phyloP scores from a whole-genome alignment of 768 basidiomycete genomes.

The Tubosaeta brunneosetosa region DNA sequence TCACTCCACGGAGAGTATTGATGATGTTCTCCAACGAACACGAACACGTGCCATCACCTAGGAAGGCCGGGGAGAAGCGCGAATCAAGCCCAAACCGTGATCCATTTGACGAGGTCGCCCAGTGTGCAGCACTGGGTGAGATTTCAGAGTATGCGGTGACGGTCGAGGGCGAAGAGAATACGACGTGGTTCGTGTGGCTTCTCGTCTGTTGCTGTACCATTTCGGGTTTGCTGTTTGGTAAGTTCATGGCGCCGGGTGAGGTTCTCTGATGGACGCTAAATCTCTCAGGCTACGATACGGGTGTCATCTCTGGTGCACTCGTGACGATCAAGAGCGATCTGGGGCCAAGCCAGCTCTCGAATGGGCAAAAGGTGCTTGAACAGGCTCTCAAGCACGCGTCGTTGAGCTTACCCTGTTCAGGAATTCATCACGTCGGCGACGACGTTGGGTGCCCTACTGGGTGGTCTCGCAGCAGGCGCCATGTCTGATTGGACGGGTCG shows the following conservation, averaged over 20 bases:
- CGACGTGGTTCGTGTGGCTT: conserved; percentile 75
- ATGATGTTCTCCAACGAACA: conserved; percentile 1
- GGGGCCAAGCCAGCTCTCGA: conserved; percentile 50
- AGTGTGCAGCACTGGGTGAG: conserved; percentile 34
- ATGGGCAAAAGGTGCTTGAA: conserved; percentile 54
- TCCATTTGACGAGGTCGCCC: conserved; percentile 15
- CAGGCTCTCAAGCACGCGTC: too few relatives aligned
- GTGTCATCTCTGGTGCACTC: conserved; percentile 76
- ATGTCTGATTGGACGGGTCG: conserved; percentile 71
- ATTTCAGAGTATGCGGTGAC: conserved; percentile 57
- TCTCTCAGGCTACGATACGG: conserved; percentile 69
- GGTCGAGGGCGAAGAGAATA: conserved; percentile 60
- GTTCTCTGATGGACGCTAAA: background rate
- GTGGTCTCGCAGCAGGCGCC: conserved; percentile 65
- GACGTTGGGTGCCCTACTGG: conserved; percentile 71
- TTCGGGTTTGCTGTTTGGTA: conserved; percentile 72
- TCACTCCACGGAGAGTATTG: background rate
- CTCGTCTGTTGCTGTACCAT: conserved; percentile 72
- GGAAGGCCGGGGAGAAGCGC: conserved; percentile 4
- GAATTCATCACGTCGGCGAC: conserved; percentile 80
- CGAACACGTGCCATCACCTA: background rate
- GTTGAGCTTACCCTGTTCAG: conserved; percentile 38
- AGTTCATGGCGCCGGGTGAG: conserved; percentile 14
- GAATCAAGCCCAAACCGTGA: background rate
- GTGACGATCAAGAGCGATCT: conserved; percentile 68